Percentiles rank a stretch among this genome's conserved stretches.
Evolutionary conservation across 2,329 filamentous ascomycete genomes (phyloP).

Genomic region (Trichoderma sp.): DNA sequence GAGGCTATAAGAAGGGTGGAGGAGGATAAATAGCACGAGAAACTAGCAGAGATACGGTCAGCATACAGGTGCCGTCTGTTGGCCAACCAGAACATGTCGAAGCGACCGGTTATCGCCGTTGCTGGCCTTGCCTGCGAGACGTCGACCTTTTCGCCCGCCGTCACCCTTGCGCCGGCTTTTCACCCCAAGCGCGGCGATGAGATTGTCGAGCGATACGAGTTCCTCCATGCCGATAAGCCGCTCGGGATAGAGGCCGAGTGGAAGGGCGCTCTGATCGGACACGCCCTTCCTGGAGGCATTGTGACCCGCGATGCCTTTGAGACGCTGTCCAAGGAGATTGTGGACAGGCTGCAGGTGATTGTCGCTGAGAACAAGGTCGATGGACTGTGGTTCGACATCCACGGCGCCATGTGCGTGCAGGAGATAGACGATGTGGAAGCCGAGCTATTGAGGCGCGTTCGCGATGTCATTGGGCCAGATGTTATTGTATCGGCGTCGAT

Average conservation of each 20-base stretch:
- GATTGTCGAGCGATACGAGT: slow-evolving; percentile 44
- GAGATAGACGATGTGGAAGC: slow-evolving; percentile 46
- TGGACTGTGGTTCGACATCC: slow-evolving; percentile 55
- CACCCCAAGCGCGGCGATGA: slow-evolving; percentile 44
- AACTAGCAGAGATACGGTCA: background rate
- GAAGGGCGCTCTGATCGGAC: slow-evolving; percentile 50
- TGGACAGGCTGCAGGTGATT: slow-evolving; percentile 39
- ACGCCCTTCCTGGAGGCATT: slow-evolving; percentile 48
- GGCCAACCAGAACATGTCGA: slow-evolving; percentile 18
- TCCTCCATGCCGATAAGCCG: slow-evolving; percentile 40
- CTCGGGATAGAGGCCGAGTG: slow-evolving; percentile 44
- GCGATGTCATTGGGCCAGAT: slow-evolving; percentile 42
- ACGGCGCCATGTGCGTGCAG: slow-evolving; percentile 54
- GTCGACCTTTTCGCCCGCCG: slow-evolving; percentile 50
- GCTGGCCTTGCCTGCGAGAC: slow-evolving; percentile 54
- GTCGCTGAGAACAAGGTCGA: slow-evolving; percentile 35
- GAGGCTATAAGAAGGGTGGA: slow-evolving; percentile 9
- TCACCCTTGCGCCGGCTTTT: slow-evolving; percentile 48
- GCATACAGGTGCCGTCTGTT: too few relatives aligned
- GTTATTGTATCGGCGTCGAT: slow-evolving; percentile 52
- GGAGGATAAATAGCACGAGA: background rate
- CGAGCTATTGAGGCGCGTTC: slow-evolving; percentile 45
- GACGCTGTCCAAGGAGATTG: slow-evolving; percentile 40
- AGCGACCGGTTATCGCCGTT: slow-evolving; percentile 45
- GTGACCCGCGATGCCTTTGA: slow-evolving; percentile 47